Percentiles rank a stretch among this genome's conserved stretches.
Evolutionary conservation across 1,139 yeast species (phyloP).

Genomic region (Saccharomycopsis phalli): DNA sequence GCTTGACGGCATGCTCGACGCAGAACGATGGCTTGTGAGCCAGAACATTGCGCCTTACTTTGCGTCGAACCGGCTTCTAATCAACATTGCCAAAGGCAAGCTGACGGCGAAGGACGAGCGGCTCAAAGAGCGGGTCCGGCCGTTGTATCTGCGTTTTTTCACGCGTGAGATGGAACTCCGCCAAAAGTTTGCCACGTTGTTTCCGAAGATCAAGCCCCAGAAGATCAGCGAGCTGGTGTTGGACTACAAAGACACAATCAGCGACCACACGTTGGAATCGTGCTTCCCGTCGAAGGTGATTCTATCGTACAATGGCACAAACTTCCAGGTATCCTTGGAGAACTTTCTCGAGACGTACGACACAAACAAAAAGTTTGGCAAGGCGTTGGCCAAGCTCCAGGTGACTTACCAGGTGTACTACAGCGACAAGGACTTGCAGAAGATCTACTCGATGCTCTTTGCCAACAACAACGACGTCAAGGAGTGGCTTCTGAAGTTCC

Average conservation of each 20-base stretch:
- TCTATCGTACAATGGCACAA: slow-evolving; percentile 29
- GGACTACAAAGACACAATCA: slow-evolving; percentile 35
- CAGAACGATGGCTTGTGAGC: slow-evolving; percentile 44
- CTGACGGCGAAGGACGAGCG: slow-evolving; percentile 29
- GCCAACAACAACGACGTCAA: slow-evolving; percentile 36
- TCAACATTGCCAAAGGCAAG: slow-evolving; percentile 37
- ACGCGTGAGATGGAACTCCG: slow-evolving; percentile 38
- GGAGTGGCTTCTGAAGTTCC: slow-evolving; percentile 45
- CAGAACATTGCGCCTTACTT: slow-evolving; percentile 40
- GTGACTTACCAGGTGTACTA: slow-evolving; percentile 39
- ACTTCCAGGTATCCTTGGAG: slow-evolving; percentile 37
- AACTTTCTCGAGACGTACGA: slow-evolving; percentile 31
- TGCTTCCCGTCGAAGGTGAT: slow-evolving; percentile 48
- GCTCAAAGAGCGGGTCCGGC: slow-evolving; percentile 27
- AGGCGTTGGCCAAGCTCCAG: slow-evolving; percentile 23
- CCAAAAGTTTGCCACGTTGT: slow-evolving; percentile 28
- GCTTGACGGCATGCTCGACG: slow-evolving; percentile 41
- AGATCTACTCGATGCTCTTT: slow-evolving; percentile 28
- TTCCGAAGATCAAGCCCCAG: slow-evolving; percentile 30
- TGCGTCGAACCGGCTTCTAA: slow-evolving; percentile 39
- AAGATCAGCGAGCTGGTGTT: slow-evolving; percentile 25
- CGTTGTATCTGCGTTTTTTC: slow-evolving; percentile 29
- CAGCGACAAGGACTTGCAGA: slow-evolving; percentile 44
- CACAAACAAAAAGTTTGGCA: slow-evolving; percentile 17
- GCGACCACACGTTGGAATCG: slow-evolving; percentile 43